Conservation (phyloP, 208 protist species). For the Trypanosoma boissoni region DNA sequence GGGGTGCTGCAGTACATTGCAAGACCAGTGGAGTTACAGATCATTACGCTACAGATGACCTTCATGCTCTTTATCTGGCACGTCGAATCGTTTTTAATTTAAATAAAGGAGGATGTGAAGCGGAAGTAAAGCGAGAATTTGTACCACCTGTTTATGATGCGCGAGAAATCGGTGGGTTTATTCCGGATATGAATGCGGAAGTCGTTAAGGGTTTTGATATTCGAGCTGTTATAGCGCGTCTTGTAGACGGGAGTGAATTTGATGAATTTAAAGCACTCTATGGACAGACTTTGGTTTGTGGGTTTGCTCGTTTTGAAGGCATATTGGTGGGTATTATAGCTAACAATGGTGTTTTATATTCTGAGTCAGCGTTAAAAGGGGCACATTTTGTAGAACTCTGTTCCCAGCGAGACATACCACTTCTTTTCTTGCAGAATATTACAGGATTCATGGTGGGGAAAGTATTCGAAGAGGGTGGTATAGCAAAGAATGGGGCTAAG, state of each 20-base stretch:
- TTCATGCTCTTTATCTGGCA: slow-evolving; percentile 85
- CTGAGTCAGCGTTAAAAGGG: slow-evolving; percentile 87
- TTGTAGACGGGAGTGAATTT: slow-evolving; percentile 94
- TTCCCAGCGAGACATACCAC: slow-evolving; percentile 90
- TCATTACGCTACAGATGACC: slow-evolving; percentile 91
- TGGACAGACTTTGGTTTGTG: slow-evolving; percentile 91
- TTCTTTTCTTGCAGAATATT: slow-evolving; percentile 98
- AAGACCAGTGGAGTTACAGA: slow-evolving; percentile 90
- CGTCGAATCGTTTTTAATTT: slow-evolving; percentile 88
- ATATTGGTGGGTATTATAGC: slow-evolving; percentile 95
- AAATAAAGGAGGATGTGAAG: slow-evolving; percentile 41
- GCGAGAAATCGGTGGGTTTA: slow-evolving; percentile 87
- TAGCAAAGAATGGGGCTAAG: slow-evolving; percentile 97
- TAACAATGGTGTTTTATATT: slow-evolving; percentile 96
- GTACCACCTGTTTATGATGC: slow-evolving; percentile 82
- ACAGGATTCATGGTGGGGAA: slow-evolving; percentile 93
- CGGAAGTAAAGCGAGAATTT: slow-evolving; percentile 40
- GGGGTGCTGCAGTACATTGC: slow-evolving; percentile 94
- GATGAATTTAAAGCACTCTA: slow-evolving; percentile 95
- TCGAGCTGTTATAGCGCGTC: slow-evolving; percentile 83
- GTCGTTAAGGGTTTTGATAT: slow-evolving; percentile 90
- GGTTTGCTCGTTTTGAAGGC: slow-evolving; percentile 93
- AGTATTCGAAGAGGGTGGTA: slow-evolving; percentile 92
- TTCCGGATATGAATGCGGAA: slow-evolving; percentile 81
- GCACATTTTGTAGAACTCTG: slow-evolving; percentile 97